These are phyloP conservation scores for Rugonectria rugulosa DNA, from an alignment of 2,329 filamentous ascomycete species.

Conservation along the genomic window DNA sequence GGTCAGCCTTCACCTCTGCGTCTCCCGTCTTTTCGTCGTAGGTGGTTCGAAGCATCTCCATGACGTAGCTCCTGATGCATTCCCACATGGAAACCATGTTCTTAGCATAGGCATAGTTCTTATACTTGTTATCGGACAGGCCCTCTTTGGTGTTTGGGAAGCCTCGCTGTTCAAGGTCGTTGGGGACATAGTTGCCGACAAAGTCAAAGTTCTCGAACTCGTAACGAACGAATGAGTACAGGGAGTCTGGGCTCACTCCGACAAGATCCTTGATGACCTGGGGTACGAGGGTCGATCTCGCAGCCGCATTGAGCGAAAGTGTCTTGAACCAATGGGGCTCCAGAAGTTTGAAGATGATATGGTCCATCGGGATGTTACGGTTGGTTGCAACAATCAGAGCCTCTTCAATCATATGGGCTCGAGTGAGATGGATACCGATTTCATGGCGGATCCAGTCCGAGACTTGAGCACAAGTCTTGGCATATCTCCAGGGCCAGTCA, in stretches of 20 bases:
- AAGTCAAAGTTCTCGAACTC: conserved; percentile 55
- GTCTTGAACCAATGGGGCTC: conserved; percentile 60
- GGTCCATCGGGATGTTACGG: conserved; percentile 50
- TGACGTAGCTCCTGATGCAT: conserved; percentile 51
- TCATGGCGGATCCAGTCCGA: conserved; percentile 59
- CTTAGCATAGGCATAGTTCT: conserved; percentile 58
- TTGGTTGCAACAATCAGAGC: conserved; percentile 55
- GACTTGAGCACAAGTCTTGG: conserved; percentile 57
- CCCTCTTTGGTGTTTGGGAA: conserved; percentile 47
- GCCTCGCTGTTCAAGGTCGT: conserved; percentile 52
- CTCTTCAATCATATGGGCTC: conserved; percentile 57
- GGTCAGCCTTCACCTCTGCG: conserved; percentile 39
- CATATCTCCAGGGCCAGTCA: conserved; percentile 62
- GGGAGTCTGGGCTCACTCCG: conserved; percentile 48
- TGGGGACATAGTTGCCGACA: conserved; percentile 53
- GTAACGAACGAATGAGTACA: conserved; percentile 47
- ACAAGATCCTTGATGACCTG: conserved; percentile 52
- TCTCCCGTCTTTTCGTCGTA: conserved; percentile 43
- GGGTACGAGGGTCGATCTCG: conserved; percentile 53
- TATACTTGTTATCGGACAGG: conserved; percentile 47
- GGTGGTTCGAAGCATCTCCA: conserved; percentile 44
- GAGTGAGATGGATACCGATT: conserved; percentile 53
- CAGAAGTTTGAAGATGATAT: conserved; percentile 53
- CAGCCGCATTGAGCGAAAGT: conserved; percentile 56
- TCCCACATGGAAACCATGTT: conserved; percentile 56